phyloP scores from a whole-genome alignment of 1,284 basidiomycete species.

The Naganishia sp. region DNA sequence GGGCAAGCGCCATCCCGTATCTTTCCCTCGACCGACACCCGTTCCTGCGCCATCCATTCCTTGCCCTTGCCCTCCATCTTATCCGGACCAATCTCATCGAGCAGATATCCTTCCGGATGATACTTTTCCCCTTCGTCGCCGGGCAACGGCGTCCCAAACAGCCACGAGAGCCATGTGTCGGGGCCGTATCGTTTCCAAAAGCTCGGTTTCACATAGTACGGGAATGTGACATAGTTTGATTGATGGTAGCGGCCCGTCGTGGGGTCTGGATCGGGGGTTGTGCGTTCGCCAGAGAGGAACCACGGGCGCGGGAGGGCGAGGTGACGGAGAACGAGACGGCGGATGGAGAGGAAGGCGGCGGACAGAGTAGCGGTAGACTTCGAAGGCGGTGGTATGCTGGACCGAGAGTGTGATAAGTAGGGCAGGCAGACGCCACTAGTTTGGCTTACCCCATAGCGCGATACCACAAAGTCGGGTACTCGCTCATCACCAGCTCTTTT shows the following conservation, averaged over 20 bases:
- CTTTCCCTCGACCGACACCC: background rate
- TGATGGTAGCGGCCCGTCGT: conserved; percentile 13
- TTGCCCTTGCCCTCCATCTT: conserved; percentile 27
- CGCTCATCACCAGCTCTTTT: conserved; percentile 4
- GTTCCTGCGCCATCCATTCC: conserved; percentile 29
- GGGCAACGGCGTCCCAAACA: conserved; percentile 16
- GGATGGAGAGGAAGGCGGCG: background rate
- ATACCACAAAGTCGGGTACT: conserved; percentile 17
- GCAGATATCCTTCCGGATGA: conserved; percentile 29
- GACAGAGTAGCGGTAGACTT: background rate
- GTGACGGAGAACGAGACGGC: conserved; percentile 17
- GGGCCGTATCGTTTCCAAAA: conserved; percentile 30
- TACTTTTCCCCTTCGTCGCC: conserved; percentile 29
- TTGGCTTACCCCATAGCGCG: conserved; percentile 20
- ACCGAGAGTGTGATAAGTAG: background rate
- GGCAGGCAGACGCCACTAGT: background rate
- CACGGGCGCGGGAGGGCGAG: conserved; percentile 25
- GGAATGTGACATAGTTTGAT: conserved; percentile 18
- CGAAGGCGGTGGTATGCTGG: conserved; percentile 1
- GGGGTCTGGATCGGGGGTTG: conserved; percentile 13
- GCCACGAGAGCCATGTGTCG: background rate
- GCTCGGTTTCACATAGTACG: conserved; percentile 30
- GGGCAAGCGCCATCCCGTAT: conserved; percentile 14
- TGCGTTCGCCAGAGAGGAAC: conserved; percentile 13
- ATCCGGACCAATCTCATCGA: conserved; percentile 27